Conservation (phyloP, 106 monocot genomes). For the Phalaenopsis equestris region DNA sequence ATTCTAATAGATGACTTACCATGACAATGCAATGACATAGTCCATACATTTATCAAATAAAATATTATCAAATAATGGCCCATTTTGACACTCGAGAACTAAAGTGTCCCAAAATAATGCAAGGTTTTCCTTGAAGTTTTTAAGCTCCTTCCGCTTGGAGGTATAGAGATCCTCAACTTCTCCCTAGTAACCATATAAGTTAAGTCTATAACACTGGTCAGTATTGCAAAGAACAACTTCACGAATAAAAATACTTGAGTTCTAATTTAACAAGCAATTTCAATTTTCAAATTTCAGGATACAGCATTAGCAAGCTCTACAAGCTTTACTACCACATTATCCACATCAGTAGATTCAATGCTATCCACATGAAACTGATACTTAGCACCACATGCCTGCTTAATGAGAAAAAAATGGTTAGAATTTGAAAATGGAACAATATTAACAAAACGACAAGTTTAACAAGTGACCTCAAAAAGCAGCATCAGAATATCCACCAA, state of each 20-base stretch:
- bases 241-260: background rate
- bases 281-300: conserved; percentile 25
- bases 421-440: background rate
- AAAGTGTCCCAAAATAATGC: conserved; percentile 73
- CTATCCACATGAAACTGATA: conserved; percentile 59
- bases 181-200: conserved; percentile 41
- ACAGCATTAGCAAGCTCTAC: conserved; percentile 80
- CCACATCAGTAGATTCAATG: conserved; percentile 73
- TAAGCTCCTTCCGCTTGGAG: conserved; percentile 82
- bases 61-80: conserved; percentile 81
- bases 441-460: conserved; percentile 4
- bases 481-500: conserved; percentile 68
- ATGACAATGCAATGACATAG: conserved; percentile 88
- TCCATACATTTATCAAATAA: conserved; percentile 92
- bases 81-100: conserved; percentile 93
- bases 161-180: conserved; percentile 66
- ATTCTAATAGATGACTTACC: conserved; percentile 29
- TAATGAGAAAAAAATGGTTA: conserved; percentile 3
- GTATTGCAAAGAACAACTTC: background rate
- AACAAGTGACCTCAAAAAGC: conserved; percentile 75
- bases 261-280: background rate
- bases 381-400: conserved; percentile 87
- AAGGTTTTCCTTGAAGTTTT: conserved; percentile 87
- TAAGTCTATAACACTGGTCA: conserved; percentile 20
- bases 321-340: conserved; percentile 70